phyloP scores from a whole-genome alignment of 1,139 yeast species.

The Blastobotrys malaysiensis region DNA sequence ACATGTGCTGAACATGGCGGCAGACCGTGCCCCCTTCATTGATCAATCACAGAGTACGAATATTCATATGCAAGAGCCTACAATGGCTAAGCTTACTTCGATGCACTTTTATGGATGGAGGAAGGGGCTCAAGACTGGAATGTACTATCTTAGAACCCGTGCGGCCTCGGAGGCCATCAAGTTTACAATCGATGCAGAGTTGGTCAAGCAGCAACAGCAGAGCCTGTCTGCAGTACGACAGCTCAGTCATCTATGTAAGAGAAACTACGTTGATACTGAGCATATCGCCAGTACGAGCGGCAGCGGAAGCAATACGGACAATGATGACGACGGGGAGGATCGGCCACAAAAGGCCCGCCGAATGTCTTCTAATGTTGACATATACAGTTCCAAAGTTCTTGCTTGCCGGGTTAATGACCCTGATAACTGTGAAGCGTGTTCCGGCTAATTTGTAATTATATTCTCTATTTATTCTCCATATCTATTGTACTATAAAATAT shows the following conservation, averaged over 20 bases:
- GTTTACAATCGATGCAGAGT: constrained; percentile 58
- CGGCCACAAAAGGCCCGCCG: background rate
- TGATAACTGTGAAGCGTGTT: constrained; percentile 9
- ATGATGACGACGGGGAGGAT: background rate
- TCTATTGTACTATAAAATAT: background rate
- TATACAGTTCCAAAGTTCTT: background rate
- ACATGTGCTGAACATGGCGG: constrained; percentile 76
- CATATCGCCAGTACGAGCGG: background rate
- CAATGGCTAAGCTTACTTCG: constrained; percentile 74
- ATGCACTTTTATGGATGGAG: constrained; percentile 93
- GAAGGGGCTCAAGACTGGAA: constrained; percentile 85
- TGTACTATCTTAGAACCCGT: constrained; percentile 82
- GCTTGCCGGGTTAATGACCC: background rate
- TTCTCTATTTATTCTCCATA: background rate
- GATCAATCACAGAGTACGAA: constrained; percentile 89
- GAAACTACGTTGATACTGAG: background rate
- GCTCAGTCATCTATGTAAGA: background rate
- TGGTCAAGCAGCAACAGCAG: background rate
- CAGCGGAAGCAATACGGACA: background rate
- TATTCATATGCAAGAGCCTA: constrained; percentile 65
- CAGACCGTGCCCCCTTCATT: constrained; percentile 79
- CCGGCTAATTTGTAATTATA: constrained; percentile 3
- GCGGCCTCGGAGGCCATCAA: constrained; percentile 90
- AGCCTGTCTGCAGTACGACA: background rate
- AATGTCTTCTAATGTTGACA: background rate